Conservation (phyloP, 164 flowering plant genomes). For the Taxillus chinensis region DNA sequence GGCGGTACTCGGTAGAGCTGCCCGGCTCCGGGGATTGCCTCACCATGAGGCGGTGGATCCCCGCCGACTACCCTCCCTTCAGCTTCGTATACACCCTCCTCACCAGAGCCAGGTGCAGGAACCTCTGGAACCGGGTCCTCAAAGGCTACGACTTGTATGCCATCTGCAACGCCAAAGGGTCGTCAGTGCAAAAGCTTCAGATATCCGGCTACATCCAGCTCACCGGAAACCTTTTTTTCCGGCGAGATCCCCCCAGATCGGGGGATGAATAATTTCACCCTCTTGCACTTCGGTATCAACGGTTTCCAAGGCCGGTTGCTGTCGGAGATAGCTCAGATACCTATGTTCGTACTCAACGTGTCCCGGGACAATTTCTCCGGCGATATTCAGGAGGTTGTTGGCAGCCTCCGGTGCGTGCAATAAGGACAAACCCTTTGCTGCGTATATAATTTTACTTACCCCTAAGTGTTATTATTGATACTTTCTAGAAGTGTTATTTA, state of each 20-base stretch:
- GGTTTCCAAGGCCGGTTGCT: slow-evolving; percentile 49
- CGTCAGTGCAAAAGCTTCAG: slow-evolving; percentile 20
- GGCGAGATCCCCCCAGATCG: slow-evolving; percentile 65
- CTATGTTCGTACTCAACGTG: slow-evolving; percentile 57
- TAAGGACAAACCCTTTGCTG: too few relatives aligned
- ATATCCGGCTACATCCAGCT: slow-evolving; percentile 80
- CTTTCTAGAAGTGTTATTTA: too few relatives aligned
- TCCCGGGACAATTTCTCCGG: slow-evolving; percentile 52
- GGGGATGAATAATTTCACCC: slow-evolving; percentile 56
- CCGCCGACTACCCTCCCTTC: slow-evolving; percentile 83
- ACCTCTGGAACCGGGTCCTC: slow-evolving; percentile 52
- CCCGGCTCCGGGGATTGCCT: slow-evolving; percentile 76
- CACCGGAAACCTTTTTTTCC: slow-evolving; percentile 45
- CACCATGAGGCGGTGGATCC: slow-evolving; percentile 81
- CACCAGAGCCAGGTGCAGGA: slow-evolving; percentile 57
- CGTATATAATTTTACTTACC: too few relatives aligned
- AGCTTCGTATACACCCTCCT: slow-evolving; percentile 60
- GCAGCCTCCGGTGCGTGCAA: slow-evolving; percentile 48
- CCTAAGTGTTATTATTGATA: too few relatives aligned
- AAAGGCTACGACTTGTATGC: slow-evolving; percentile 68
- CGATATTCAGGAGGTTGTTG: slow-evolving; percentile 48
- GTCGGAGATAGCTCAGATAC: slow-evolving; percentile 32
- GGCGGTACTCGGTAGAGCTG: slow-evolving; percentile 5
- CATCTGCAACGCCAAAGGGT: slow-evolving; percentile 28
- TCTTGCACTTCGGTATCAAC: slow-evolving; percentile 55